A percentile compares a stretch with the other conserved stretches of the same genome.
Evolutionary conservation across 495 filamentous ascomycete species (phyloP).

Genomic region (Aspergillus leporis): DNA sequence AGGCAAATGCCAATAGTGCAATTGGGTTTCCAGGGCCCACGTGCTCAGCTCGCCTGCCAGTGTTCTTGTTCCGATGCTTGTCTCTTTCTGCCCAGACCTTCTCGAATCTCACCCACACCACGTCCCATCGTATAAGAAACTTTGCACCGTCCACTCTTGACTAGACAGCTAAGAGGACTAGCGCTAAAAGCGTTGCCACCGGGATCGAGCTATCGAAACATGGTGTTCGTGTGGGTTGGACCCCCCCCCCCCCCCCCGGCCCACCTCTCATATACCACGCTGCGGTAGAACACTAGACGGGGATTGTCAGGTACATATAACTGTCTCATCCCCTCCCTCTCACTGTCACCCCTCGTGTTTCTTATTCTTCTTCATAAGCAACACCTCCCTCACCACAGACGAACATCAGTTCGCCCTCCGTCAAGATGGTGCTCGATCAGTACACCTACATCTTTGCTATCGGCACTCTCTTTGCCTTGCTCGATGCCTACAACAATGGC

Average conservation of each 20-base stretch:
- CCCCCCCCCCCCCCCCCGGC: not conserved
- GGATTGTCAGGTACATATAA: not conserved
- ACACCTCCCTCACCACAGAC: not conserved
- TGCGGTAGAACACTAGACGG: too few species aligned
- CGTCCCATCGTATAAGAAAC: too few species aligned
- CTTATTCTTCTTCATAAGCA: not conserved
- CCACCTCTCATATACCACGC: not conserved
- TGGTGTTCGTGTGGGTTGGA: not conserved
- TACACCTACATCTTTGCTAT: slow-evolving; percentile 74
- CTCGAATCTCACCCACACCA: too few species aligned
- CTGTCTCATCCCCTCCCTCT: not conserved
- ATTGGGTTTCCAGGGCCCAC: too few species aligned
- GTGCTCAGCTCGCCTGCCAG: too few species aligned
- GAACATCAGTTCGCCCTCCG: not conserved
- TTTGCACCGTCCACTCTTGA: too few species aligned
- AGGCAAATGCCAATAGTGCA: too few species aligned
- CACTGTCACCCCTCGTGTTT: not conserved
- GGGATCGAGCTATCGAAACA: not conserved
- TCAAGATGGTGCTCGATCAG: slow-evolving; percentile 55
- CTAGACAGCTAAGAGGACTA: too few species aligned
- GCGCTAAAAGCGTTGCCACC: too few species aligned
- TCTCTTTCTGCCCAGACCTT: too few species aligned
- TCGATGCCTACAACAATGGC: slow-evolving; percentile 73
- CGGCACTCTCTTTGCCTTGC: slow-evolving; percentile 72
- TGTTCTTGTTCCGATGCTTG: too few species aligned